phyloP scores from a whole-genome alignment of 1,284 basidiomycete species.

The Ustilago cynodontis region DNA sequence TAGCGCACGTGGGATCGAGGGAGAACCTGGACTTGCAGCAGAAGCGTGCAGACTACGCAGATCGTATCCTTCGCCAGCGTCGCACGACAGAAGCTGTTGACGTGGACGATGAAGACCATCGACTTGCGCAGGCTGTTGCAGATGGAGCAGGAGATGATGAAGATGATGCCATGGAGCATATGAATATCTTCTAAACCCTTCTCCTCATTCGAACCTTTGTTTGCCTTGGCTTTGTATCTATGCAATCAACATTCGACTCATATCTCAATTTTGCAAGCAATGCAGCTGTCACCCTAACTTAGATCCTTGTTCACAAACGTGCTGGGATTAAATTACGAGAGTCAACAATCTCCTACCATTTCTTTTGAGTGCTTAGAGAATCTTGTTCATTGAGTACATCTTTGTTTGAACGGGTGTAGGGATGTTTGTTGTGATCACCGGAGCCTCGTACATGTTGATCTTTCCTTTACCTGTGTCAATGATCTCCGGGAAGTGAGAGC shows the following conservation, averaged over 20 bases:
- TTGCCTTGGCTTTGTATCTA: background rate
- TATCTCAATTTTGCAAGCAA: background rate
- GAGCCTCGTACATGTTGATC: slow-evolving; percentile 66
- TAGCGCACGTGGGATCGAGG: background rate
- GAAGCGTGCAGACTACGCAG: slow-evolving; percentile 29
- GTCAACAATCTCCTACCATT: background rate
- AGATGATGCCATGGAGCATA: slow-evolving; percentile 11
- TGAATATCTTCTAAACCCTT: slow-evolving; percentile 30
- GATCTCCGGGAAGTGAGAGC: slow-evolving; percentile 53
- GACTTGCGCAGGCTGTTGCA: background rate
- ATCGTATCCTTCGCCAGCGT: slow-evolving; percentile 32
- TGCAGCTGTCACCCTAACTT: background rate
- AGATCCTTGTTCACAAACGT: background rate
- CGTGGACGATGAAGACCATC: slow-evolving; percentile 25
- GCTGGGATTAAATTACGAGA: background rate
- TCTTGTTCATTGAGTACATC: slow-evolving; percentile 57
- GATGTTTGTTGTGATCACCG: slow-evolving; percentile 55
- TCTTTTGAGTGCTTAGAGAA: slow-evolving; percentile 20
- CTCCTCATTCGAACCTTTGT: background rate
- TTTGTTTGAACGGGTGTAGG: slow-evolving; percentile 54
- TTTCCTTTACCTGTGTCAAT: slow-evolving; percentile 55
- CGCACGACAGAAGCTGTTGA: slow-evolving; percentile 21
- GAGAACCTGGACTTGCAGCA: slow-evolving; percentile 12
- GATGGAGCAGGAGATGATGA: background rate
- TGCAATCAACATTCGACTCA: background rate